Evolutionary conservation across 768 basidiomycete genomes (phyloP).

Genomic region (Gyrodon lividus): DNA sequence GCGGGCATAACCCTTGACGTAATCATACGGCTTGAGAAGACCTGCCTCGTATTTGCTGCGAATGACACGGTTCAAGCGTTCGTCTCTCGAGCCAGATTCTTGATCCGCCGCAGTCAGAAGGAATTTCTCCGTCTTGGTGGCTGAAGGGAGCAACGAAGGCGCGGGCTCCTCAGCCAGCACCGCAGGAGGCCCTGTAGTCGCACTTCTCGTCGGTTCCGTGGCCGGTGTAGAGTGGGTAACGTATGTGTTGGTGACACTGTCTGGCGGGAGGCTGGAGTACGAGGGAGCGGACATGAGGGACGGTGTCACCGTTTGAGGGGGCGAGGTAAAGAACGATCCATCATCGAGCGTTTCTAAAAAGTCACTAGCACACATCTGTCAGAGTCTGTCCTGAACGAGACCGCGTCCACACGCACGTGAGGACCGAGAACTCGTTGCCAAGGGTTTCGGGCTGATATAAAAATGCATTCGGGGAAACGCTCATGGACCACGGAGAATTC

Average conservation of each 20-base stretch:
- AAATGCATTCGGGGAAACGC: constrained; percentile 48
- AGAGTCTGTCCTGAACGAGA: neutral
- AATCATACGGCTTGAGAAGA: constrained; percentile 91
- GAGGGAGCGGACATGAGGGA: constrained; percentile 46
- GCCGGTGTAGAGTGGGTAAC: constrained; percentile 11
- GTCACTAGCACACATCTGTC: constrained; percentile 49
- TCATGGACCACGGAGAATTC: constrained; percentile 54
- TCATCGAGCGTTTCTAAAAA: constrained; percentile 89
- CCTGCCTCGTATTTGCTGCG: constrained; percentile 97
- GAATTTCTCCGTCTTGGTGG: constrained; percentile 84
- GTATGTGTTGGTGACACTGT: constrained; percentile 14
- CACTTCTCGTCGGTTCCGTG: constrained; percentile 21
- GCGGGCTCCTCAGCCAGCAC: constrained; percentile 40
- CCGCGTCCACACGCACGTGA: constrained; percentile 53
- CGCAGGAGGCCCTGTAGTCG: constrained; percentile 22
- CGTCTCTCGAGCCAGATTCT: constrained; percentile 84
- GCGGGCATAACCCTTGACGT: constrained; percentile 92
- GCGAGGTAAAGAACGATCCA: constrained; percentile 70
- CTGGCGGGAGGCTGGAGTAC: constrained; percentile 15
- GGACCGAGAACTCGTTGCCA: constrained; percentile 80
- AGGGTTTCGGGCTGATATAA: constrained; percentile 71
- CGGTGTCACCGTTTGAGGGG: constrained; percentile 49
- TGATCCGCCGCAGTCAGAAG: constrained; percentile 94
- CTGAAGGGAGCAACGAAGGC: constrained; percentile 61
- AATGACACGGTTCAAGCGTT: constrained; percentile 88